These are phyloP conservation scores for Tremellales sp. DNA, from an alignment of 1,284 basidiomycete species.

Conservation along the genomic window DNA sequence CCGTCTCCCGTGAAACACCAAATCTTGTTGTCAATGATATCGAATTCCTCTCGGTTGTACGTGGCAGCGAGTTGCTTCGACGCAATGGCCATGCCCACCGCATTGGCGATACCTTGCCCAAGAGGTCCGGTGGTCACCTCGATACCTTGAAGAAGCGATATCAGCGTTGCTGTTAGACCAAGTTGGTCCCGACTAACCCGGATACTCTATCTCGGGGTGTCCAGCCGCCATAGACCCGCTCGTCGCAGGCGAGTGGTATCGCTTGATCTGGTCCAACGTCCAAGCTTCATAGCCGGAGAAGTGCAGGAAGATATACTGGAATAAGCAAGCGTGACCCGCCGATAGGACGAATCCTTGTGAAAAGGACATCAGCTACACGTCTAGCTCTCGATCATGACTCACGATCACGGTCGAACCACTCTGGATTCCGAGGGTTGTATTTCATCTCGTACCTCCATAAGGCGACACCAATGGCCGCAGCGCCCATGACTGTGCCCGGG, in stretches of 20 bases:
- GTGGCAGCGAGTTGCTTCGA: conserved; percentile 24
- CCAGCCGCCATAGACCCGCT: conserved; percentile 24
- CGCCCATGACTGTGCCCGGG: conserved; percentile 47
- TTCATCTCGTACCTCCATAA: conserved; percentile 22
- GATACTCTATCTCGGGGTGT: conserved; percentile 26
- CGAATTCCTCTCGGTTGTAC: conserved; percentile 21
- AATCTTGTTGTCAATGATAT: conserved; percentile 18
- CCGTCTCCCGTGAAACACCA: conserved; percentile 41
- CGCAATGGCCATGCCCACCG: conserved; percentile 80
- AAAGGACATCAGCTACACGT: background rate
- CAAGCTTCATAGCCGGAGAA: conserved; percentile 27
- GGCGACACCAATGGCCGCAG: conserved; percentile 21
- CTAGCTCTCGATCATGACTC: conserved; percentile 1
- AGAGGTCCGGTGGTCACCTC: conserved; percentile 91
- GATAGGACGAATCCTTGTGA: conserved; percentile 26
- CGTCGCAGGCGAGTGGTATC: conserved; percentile 20
- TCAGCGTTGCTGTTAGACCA: background rate
- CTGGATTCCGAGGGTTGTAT: conserved; percentile 26
- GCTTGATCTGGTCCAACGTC: conserved; percentile 27
- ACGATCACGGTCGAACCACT: conserved; percentile 25
- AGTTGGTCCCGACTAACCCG: conserved; percentile 2
- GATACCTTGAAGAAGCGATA: conserved; percentile 77
- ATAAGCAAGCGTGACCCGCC: conserved; percentile 30
- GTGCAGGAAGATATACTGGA: conserved; percentile 36
- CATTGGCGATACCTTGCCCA: conserved; percentile 82